A percentile compares a stretch with the other conserved stretches of the same genome.
Conservation (phyloP, 2,329 filamentous ascomycete species). For the Ophiostoma montium region DNA sequence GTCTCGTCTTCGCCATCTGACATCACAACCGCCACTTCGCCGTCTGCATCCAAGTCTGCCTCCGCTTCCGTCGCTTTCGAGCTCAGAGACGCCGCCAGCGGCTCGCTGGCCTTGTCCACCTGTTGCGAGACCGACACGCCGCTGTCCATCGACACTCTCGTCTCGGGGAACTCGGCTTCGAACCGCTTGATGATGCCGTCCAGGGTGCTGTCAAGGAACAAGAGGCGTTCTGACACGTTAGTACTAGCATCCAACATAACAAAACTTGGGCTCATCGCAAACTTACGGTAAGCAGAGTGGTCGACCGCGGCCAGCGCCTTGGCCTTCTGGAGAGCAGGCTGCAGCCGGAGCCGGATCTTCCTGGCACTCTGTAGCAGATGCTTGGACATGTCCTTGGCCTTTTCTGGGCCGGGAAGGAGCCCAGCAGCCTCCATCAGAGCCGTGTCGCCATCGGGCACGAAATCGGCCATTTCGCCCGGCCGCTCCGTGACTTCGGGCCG, state of each 20-base stretch:
- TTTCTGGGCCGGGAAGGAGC: conserved; percentile 32
- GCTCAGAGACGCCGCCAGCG: conserved; percentile 6
- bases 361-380: conserved; percentile 75
- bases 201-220: conserved; percentile 79
- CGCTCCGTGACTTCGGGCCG: conserved; percentile 32
- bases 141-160: conserved; percentile 34
- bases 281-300: conserved; percentile 57
- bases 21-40: conserved; percentile 20
- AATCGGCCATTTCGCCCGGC: conserved; percentile 24
- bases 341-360: conserved; percentile 71
- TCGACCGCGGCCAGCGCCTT: conserved; percentile 56
- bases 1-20: conserved; percentile 38
- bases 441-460: conserved; percentile 37
- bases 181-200: conserved; percentile 89
- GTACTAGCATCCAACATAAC: not conserved
- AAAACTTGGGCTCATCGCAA: too few relatives aligned
- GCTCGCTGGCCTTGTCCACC: conserved; percentile 4
- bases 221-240: conserved; percentile 46
- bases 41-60: not conserved
- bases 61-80: conserved; percentile 5
- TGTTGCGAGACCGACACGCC: conserved; percentile 17
- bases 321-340: conserved; percentile 67
- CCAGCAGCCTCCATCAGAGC: conserved; percentile 16
- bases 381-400: conserved; percentile 87
- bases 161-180: conserved; percentile 92